These are phyloP conservation scores for Fereydounia khargensis DNA, from an alignment of 1,284 basidiomycete species.

Conservation along the genomic window DNA sequence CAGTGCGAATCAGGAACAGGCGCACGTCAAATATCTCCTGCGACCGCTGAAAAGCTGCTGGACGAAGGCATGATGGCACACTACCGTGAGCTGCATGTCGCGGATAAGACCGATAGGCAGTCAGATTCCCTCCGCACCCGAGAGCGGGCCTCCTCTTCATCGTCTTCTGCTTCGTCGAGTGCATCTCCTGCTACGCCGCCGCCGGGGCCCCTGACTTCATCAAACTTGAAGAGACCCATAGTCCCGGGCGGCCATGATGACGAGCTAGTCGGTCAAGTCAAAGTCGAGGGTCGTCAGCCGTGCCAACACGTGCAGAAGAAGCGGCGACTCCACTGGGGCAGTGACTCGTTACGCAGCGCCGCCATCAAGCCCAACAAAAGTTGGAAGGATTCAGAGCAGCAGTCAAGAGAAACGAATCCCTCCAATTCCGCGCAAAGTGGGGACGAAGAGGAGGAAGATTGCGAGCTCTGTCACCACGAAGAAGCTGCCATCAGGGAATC, in stretches of 20 bases:
- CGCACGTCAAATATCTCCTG: background rate
- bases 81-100: background rate
- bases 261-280: too few species aligned
- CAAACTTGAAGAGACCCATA: background rate
- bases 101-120: too few species aligned
- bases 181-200: too few species aligned
- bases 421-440: too few species aligned
- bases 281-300: too few species aligned
- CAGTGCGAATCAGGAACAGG: too few species aligned
- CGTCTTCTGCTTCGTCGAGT: slow-evolving; percentile 3
- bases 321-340: slow-evolving; percentile 39
- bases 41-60: background rate
- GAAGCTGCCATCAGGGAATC: too few species aligned
- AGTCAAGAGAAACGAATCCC: too few species aligned
- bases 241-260: background rate
- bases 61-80: background rate
- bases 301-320: background rate
- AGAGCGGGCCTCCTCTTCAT: background rate
- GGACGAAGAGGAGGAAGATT: too few species aligned
- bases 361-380: slow-evolving; percentile 1
- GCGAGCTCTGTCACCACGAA: too few species aligned
- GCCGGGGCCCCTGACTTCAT: background rate
- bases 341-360: slow-evolving; percentile 20
- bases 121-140: background rate
- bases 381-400: too few species aligned